Base-by-base conservation (phyloP, 2,329 filamentous ascomycete species). In the Pseudocercospora macadamiae region DNA sequence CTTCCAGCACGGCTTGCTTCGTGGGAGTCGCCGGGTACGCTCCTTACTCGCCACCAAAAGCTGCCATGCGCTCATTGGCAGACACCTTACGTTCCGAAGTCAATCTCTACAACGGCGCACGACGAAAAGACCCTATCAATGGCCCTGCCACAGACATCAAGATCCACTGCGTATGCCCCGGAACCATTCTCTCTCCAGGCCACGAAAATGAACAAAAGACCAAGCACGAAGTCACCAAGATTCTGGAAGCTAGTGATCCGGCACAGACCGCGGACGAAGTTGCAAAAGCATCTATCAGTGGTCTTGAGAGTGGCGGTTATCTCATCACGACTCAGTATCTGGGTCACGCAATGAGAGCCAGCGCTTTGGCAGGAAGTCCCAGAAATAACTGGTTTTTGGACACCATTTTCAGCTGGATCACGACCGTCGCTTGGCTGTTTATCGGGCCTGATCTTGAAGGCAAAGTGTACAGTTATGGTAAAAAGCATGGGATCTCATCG, bases 11-110 rank as follows among this genome's bases (percentile, higher is more conserved):
- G 4, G 77, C 88, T 16, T 89, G 89, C 1, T 89, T 96, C 68
- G 87, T 89, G 68, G 85, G 90, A 10, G 75, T 96, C 30, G 84
- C 88, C 10, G 95, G 95, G 23, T 99, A 99, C 75, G 83, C 82
- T 0, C 84, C 91, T 0, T 99, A 99, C 75, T 84, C 87, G 0
- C 91, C 93, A 2, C 82, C 89, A 56, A 99, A 99, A 77, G 87
- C 88, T 54, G 95, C 95, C 1, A 81, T 99, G 65, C 87, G 91
- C 58, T 88, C 86, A 14, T 81, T 99, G 12, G 89, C 89, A 54
- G 95, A 99, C 72, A 88, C 87, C 0, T 80, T 99, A 51, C 86
- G 86, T 19, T 90, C 93, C 71, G 95, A 99, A 76, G 79, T 96
- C 42, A 81, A 91, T 68, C 79, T 97, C 52, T 99, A 97, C 79